phyloP scores from a whole-genome alignment of 768 basidiomycete genomes.

The Pisolithus microcarpus region DNA sequence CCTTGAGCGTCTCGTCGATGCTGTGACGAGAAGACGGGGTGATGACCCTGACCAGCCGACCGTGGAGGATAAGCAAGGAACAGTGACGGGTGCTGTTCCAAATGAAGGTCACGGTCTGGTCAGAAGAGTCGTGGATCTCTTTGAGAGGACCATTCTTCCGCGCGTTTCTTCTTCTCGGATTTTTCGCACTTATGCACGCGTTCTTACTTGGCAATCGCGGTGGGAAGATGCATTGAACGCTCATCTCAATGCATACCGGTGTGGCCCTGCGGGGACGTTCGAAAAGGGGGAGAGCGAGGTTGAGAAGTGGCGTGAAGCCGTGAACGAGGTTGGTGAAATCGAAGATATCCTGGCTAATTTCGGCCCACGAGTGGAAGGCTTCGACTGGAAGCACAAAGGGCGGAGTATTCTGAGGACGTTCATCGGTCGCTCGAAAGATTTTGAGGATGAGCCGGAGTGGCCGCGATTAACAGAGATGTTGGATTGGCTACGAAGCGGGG shows the following conservation, averaged over 20 bases:
- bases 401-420: slow-evolving; percentile 85
- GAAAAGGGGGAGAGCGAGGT: slow-evolving; percentile 64
- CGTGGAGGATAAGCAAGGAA: slow-evolving; percentile 11
- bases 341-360: slow-evolving; percentile 80
- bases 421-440: slow-evolving; percentile 78
- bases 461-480: slow-evolving; percentile 53
- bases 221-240: slow-evolving; percentile 79
- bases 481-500: slow-evolving; percentile 16
- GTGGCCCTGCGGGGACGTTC: slow-evolving; percentile 50
- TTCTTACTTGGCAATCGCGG: slow-evolving; percentile 63
- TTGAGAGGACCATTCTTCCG: slow-evolving; percentile 75
- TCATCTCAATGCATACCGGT: slow-evolving; percentile 80
- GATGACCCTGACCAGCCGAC: slow-evolving; percentile 31
- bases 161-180: slow-evolving; percentile 72
- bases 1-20: slow-evolving; percentile 81
- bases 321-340: slow-evolving; percentile 73
- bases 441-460: slow-evolving; percentile 89
- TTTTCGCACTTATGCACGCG: slow-evolving; percentile 77
- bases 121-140: slow-evolving; percentile 60
- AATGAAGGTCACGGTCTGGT: slow-evolving; percentile 65
- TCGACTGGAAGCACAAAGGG: slow-evolving; percentile 81
- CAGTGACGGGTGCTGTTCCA: slow-evolving; percentile 25
- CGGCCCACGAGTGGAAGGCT: slow-evolving; percentile 56
- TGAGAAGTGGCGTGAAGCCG: slow-evolving; percentile 66
- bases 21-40: slow-evolving; percentile 56